phyloP scores from a whole-genome alignment of 331 rosid genomes.

The Pyracantha coccinea region DNA sequence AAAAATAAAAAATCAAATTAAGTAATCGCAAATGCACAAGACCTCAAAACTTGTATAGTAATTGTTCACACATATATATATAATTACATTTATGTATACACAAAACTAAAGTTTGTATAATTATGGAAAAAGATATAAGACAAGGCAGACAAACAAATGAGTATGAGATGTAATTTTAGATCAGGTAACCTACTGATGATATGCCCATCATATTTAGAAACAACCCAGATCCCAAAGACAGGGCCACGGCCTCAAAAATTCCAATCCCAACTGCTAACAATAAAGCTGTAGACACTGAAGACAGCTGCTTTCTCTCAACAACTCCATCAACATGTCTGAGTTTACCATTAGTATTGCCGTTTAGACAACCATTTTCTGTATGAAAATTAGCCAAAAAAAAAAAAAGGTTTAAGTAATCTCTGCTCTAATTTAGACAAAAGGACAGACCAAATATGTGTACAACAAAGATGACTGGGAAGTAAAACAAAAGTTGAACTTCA shows the following conservation, averaged over 20 bases:
- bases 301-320: conserved; percentile 50
- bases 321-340: conserved; percentile 18
- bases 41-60: not conserved
- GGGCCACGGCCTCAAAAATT: conserved; percentile 69
- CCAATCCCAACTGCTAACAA: conserved; percentile 74
- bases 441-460: not conserved
- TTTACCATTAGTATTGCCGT: conserved; percentile 37
- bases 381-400: conserved; percentile 1
- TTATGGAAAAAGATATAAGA: not conserved
- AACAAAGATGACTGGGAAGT: not conserved
- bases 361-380: conserved; percentile 24
- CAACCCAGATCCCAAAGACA: conserved; percentile 64
- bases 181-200: conserved; percentile 47
- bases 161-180: not conserved
- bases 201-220: conserved; percentile 74
- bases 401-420: not conserved
- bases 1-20: not conserved
- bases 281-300: conserved; percentile 94
- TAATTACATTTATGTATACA: not conserved
- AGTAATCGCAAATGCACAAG: not conserved
- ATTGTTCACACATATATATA: not conserved
- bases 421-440: not conserved
- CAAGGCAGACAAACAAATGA: not conserved
- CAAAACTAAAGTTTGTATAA: not conserved
- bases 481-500: conserved; percentile 9